Percentiles rank a stretch among this genome's conserved stretches.
Conservation (phyloP, 306 rosid species). For the Cercis canadensis region DNA sequence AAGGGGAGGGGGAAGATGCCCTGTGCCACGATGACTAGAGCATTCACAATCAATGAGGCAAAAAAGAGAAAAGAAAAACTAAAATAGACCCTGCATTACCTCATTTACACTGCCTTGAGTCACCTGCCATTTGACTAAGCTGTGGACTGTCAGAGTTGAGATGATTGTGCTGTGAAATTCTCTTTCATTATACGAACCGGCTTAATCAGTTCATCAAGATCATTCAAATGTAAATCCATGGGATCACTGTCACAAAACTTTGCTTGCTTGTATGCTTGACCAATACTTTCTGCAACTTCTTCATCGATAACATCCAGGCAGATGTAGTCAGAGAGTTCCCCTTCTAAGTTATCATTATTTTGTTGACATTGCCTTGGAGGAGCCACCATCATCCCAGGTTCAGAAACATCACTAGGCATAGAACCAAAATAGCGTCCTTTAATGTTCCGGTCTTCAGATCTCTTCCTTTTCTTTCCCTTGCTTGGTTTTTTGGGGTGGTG, state of each 20-base stretch:
- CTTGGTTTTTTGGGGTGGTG: conserved; percentile 77
- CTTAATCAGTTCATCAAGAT: conserved; percentile 61
- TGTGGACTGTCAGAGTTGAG: conserved; percentile 34
- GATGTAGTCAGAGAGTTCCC: conserved; percentile 60
- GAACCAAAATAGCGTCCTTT: conserved; percentile 79
- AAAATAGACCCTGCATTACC: not conserved
- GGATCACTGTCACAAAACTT: conserved; percentile 45
- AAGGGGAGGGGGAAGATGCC: conserved; percentile 35
- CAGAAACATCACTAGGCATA: conserved; percentile 37
- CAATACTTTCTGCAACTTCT: conserved; percentile 46
- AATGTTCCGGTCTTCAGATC: conserved; percentile 51
- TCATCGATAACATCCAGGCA: conserved; percentile 57
- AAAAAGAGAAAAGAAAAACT: not conserved
- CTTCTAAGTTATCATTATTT: conserved; percentile 37
- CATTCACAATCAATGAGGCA: conserved; percentile 8
- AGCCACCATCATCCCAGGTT: conserved; percentile 37
- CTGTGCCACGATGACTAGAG: conserved; percentile 4
- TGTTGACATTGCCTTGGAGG: conserved; percentile 39
- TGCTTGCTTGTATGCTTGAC: conserved; percentile 41
- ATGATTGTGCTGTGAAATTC: conserved; percentile 24
- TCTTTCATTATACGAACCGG: conserved; percentile 58
- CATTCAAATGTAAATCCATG: conserved; percentile 51
- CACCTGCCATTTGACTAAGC: conserved; percentile 16
- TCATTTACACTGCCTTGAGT: conserved; percentile 2
- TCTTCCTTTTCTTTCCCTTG: conserved; percentile 78